Evolutionary conservation across 352 stramenopile genomes (phyloP).

Genomic region (Phytophthora citricola): DNA sequence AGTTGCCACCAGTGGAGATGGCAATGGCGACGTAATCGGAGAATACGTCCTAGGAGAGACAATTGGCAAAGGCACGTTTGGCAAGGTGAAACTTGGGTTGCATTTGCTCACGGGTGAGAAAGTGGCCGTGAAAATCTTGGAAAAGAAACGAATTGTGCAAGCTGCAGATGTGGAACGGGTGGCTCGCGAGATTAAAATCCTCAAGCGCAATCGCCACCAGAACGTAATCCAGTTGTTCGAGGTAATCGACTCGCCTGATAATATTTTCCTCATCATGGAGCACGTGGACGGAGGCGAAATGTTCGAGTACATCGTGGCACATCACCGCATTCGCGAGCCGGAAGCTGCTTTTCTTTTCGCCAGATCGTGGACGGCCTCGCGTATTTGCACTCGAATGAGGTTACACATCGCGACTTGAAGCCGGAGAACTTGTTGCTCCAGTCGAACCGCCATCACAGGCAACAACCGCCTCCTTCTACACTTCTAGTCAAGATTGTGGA

Average conservation of each 20-base stretch:
- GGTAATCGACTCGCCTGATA: conserved; percentile 70
- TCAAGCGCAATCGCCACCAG: conserved; percentile 90
- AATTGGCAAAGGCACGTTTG: conserved; percentile 94
- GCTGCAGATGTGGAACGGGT: conserved; percentile 91
- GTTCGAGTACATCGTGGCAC: conserved; percentile 95
- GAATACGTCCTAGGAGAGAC: conserved; percentile 92
- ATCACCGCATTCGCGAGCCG: conserved; percentile 84
- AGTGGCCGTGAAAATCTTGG: conserved; percentile 93
- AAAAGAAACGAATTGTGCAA: conserved; percentile 92
- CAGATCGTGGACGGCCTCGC: conserved; percentile 93
- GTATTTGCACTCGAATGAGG: conserved; percentile 91
- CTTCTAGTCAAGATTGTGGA: conserved; percentile 89
- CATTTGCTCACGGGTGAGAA: conserved; percentile 92
- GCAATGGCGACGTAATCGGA: conserved; percentile 66
- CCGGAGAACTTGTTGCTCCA: conserved; percentile 93
- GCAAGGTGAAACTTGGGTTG: conserved; percentile 90
- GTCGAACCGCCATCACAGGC: conserved; percentile 32
- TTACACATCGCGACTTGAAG: conserved; percentile 93
- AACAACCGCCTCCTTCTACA: conserved; percentile 15
- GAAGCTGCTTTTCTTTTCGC: conserved; percentile 67
- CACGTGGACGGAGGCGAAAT: conserved; percentile 92
- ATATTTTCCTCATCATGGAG: conserved; percentile 95
- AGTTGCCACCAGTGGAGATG: conserved; percentile 24
- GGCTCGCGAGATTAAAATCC: conserved; percentile 94
- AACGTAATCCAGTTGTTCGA: conserved; percentile 89